A percentile compares a stretch with the other conserved stretches of the same genome.
These are phyloP conservation scores for Parachlorella kessleri DNA, from an alignment of 139 green algal genomes.

Conservation along the genomic window DNA sequence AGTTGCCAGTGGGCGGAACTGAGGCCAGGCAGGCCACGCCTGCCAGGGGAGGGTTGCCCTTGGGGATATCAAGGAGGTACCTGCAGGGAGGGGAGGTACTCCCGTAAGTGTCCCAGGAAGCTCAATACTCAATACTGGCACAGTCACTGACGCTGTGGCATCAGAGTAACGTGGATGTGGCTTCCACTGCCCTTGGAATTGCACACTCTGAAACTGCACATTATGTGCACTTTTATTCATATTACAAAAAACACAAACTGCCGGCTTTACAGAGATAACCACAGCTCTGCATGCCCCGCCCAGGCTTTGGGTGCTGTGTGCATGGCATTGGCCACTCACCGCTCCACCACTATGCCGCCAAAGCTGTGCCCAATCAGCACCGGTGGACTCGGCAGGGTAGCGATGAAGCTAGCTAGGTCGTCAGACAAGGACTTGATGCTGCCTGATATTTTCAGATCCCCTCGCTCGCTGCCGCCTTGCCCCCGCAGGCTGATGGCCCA, in stretches of 20 bases:
- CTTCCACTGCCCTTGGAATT: too few relatives aligned
- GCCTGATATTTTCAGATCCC: slow-evolving; percentile 38
- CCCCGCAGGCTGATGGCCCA: slow-evolving; percentile 74
- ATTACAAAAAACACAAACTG: too few relatives aligned
- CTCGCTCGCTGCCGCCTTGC: slow-evolving; percentile 57
- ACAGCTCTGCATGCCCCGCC: too few relatives aligned
- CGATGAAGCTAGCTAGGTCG: slow-evolving; percentile 64
- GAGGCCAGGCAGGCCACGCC: slow-evolving; percentile 60
- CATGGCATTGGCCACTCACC: too few relatives aligned
- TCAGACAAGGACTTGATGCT: slow-evolving; percentile 60
- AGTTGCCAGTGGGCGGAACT: slow-evolving; percentile 76
- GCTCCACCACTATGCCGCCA: slow-evolving; percentile 79
- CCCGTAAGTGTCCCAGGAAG: not conserved
- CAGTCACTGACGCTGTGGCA: too few relatives aligned
- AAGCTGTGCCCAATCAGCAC: slow-evolving; percentile 86
- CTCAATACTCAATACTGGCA: too few relatives aligned
- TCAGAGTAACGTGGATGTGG: too few relatives aligned
- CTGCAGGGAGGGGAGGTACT: not conserved
- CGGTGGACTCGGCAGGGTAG: slow-evolving; percentile 47
- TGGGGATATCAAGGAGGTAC: not conserved
- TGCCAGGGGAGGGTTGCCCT: slow-evolving; percentile 27
- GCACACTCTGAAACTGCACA: too few relatives aligned
- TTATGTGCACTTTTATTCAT: too few relatives aligned
- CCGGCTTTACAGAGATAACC: too few relatives aligned
- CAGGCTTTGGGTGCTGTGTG: too few relatives aligned